Evolutionary conservation across 1,284 basidiomycete genomes (phyloP).

Genomic region (Quambalaria eucalypti): DNA sequence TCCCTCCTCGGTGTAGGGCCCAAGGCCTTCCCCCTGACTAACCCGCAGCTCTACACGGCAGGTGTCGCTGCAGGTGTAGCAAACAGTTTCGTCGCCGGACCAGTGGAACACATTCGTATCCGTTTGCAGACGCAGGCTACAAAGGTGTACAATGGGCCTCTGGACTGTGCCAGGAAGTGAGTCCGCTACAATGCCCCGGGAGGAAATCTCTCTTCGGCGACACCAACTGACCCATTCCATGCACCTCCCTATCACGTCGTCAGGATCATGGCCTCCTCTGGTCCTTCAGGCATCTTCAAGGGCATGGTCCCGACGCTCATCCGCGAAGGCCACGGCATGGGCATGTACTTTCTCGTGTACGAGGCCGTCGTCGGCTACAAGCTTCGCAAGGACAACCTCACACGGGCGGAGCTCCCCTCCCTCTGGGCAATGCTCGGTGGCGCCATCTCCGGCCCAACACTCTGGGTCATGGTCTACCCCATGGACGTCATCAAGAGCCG

Average conservation of each 20-base stretch:
- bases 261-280: conserved; percentile 41
- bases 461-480: conserved; percentile 5
- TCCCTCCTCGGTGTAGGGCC: conserved; percentile 15
- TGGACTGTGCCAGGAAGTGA: conserved; percentile 21
- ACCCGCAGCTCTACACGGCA: conserved; percentile 63
- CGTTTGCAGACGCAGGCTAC: conserved; percentile 53
- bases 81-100: conserved; percentile 84
- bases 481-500: conserved; percentile 62
- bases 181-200: neutral
- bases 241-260: neutral
- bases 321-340: conserved; percentile 59
- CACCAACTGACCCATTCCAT: neutral
- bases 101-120: conserved; percentile 95
- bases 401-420: conserved; percentile 23
- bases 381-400: conserved; percentile 47
- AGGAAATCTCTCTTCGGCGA: neutral
- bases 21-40: conserved; percentile 50
- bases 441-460: conserved; percentile 23
- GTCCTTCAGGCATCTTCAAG: conserved; percentile 79
- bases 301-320: conserved; percentile 82
- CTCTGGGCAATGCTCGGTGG: conserved; percentile 37
- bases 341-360: conserved; percentile 77
- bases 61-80: conserved; percentile 79
- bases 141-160: conserved; percentile 47
- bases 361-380: conserved; percentile 83